These are phyloP conservation scores for Wallacemonas collosoma DNA, from an alignment of 208 protist genomes.

Conservation along the genomic window DNA sequence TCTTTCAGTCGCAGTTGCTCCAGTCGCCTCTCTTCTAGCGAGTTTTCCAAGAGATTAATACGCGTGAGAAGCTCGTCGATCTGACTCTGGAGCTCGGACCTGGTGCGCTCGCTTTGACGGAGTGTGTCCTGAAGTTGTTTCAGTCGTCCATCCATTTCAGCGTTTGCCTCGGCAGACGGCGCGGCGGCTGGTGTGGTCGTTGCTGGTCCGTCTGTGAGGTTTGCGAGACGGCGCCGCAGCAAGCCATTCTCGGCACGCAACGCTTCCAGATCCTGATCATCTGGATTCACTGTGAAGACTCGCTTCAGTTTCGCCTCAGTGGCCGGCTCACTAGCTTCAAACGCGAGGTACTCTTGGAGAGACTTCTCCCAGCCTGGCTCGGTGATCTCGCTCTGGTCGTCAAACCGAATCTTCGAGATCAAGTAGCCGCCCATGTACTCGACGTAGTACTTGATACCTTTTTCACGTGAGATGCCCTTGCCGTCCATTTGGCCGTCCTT, in stretches of 20 bases:
- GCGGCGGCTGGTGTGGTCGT: constrained; percentile 4
- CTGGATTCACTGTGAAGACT: background rate
- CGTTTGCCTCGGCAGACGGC: background rate
- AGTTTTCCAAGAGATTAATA: constrained; percentile 29
- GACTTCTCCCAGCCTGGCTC: background rate
- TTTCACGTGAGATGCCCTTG: constrained; percentile 57
- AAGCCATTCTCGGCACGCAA: constrained; percentile 30
- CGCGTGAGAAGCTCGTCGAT: constrained; percentile 14
- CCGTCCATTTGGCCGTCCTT: constrained; percentile 62
- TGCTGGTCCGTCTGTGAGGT: constrained; percentile 13
- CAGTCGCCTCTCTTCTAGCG: constrained; percentile 19
- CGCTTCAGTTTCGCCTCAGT: background rate
- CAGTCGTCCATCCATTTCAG: background rate
- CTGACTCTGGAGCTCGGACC: constrained; percentile 19
- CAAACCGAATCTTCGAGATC: constrained; percentile 42
- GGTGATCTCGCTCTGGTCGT: constrained; percentile 1
- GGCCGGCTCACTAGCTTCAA: background rate
- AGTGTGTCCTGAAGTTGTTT: background rate
- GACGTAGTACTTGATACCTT: constrained; percentile 40
- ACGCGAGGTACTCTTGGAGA: background rate
- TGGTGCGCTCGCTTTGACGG: background rate
- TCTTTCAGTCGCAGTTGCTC: constrained; percentile 16
- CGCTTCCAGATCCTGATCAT: constrained; percentile 22
- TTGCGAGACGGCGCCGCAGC: constrained; percentile 33
- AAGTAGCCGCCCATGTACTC: constrained; percentile 64